Conservation (phyloP, 441 rosid species). For the Populus hybrid region DNA sequence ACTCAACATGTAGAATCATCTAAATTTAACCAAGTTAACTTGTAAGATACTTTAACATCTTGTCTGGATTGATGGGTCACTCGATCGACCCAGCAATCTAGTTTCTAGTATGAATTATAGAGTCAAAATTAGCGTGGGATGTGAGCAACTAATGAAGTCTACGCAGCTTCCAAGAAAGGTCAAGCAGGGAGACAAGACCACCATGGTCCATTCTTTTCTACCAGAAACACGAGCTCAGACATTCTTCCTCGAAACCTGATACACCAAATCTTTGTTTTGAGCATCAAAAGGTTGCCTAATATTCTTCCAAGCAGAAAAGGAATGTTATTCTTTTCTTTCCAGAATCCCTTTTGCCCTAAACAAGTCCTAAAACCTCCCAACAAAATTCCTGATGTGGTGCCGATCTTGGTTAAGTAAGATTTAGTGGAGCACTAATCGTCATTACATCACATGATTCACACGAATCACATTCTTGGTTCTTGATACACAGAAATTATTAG, state of each 20-base stretch:
- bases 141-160: background rate
- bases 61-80: too few species aligned
- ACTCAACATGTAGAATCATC: too few species aligned
- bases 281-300: background rate
- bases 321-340: background rate
- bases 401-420: background rate
- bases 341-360: background rate
- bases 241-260: constrained; percentile 6
- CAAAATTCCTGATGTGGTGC: background rate
- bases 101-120: too few species aligned
- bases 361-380: background rate
- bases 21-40: too few species aligned
- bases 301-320: background rate
- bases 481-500: background rate
- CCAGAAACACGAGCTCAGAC: background rate
- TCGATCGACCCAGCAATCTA: too few species aligned
- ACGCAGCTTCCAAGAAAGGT: too few species aligned
- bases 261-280: constrained; percentile 1
- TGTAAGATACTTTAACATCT: too few species aligned
- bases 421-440: background rate
- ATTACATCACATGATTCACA: background rate
- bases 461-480: background rate
- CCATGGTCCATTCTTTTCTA: background rate
- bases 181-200: background rate
- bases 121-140: background rate